phyloP scores from a whole-genome alignment of 2,329 filamentous ascomycete genomes.

The Fusarium cyanostomum region DNA sequence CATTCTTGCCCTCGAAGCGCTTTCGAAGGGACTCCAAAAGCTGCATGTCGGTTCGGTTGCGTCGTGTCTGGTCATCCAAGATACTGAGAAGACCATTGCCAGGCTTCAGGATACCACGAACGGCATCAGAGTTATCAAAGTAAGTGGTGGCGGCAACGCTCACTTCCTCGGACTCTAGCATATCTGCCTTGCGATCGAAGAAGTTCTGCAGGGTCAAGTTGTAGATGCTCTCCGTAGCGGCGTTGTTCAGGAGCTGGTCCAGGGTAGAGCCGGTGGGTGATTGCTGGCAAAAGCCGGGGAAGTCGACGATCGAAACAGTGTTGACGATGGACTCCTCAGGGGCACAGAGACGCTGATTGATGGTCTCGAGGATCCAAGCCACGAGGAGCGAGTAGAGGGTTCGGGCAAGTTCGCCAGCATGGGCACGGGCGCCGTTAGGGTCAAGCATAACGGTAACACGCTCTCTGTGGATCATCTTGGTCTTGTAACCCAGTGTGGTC shows the following conservation, averaged over 20 bases:
- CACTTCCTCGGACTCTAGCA: slow-evolving; percentile 94
- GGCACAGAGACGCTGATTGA: slow-evolving; percentile 90
- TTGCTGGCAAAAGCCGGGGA: slow-evolving; percentile 91
- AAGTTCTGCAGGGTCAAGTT: slow-evolving; percentile 95
- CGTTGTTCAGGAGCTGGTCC: slow-evolving; percentile 94
- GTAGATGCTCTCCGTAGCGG: slow-evolving; percentile 90
- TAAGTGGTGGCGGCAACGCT: slow-evolving; percentile 91
- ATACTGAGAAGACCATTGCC: slow-evolving; percentile 95
- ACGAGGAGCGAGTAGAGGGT: slow-evolving; percentile 95
- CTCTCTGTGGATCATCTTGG: slow-evolving; percentile 94
- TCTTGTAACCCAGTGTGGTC: slow-evolving; percentile 91
- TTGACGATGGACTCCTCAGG: slow-evolving; percentile 89
- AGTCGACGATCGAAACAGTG: slow-evolving; percentile 94
- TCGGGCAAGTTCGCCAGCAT: slow-evolving; percentile 92
- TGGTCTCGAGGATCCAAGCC: slow-evolving; percentile 90
- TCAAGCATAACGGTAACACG: slow-evolving; percentile 99
- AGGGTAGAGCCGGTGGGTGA: slow-evolving; percentile 84
- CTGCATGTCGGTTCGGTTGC: slow-evolving; percentile 88
- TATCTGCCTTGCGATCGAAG: slow-evolving; percentile 92
- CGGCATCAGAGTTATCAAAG: slow-evolving; percentile 96
- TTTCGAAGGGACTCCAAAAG: slow-evolving; percentile 90
- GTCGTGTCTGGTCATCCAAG: slow-evolving; percentile 92
- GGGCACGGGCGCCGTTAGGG: slow-evolving; percentile 85
- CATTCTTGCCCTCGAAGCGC: slow-evolving; percentile 94
- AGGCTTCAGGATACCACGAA: slow-evolving; percentile 88